These are phyloP conservation scores for Zygosaccharomyces siamensis DNA, from an alignment of 805 yeast genomes.

Conservation along the genomic window DNA sequence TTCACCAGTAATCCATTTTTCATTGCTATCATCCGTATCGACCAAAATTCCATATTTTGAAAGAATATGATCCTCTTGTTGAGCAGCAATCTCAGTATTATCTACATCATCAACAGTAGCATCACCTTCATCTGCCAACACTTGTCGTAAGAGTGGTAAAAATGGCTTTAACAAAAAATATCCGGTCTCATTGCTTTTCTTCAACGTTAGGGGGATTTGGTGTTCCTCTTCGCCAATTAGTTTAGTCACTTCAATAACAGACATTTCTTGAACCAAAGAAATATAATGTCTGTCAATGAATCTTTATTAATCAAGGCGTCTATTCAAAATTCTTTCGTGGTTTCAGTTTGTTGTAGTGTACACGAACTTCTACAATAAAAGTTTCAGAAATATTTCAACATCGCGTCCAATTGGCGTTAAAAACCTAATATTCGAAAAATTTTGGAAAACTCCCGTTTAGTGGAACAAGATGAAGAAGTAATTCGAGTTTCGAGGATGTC, in stretches of 20 bases:
- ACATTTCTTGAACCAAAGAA: constrained; percentile 9
- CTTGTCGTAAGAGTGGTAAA: constrained; percentile 22
- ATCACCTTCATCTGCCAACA: not conserved
- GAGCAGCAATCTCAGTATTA: constrained; percentile 9
- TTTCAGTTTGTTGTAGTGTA: constrained; percentile 1
- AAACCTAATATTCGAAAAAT: too few species aligned
- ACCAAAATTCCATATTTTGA: constrained; percentile 27
- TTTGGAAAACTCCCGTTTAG: not conserved
- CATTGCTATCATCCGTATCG: constrained; percentile 26
- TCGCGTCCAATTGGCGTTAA: not conserved
- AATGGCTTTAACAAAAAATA: constrained; percentile 24
- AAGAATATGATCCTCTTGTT: constrained; percentile 19
- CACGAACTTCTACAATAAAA: constrained; percentile 3
- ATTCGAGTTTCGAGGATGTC: not conserved
- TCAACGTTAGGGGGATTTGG: constrained; percentile 18
- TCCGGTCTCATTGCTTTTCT: constrained; percentile 23
- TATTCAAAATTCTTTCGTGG: not conserved
- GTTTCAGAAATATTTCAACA: not conserved
- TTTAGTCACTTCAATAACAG: constrained; percentile 17
- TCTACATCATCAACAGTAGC: constrained; percentile 1
- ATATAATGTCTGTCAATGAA: not conserved
- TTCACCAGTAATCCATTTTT: constrained; percentile 30
- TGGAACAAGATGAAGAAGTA: not conserved
- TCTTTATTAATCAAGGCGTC: not conserved
- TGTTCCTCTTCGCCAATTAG: constrained; percentile 13